A percentile compares a stretch with the other conserved stretches of the same genome.
phyloP scores from a whole-genome alignment of 805 yeast genomes.

The Starmerella apis region DNA sequence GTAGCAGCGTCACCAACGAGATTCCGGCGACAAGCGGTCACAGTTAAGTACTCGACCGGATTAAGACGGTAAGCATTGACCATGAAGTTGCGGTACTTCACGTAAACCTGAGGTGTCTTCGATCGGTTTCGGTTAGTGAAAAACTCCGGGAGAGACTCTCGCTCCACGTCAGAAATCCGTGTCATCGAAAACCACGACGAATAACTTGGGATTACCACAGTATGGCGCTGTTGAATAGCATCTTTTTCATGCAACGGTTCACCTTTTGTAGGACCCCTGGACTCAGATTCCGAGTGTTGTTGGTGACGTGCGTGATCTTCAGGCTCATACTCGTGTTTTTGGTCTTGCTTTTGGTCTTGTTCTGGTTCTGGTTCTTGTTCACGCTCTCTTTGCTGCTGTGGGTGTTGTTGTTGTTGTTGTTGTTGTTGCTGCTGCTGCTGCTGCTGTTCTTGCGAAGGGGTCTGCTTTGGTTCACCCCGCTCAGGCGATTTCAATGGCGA shows the following conservation, averaged over 20 bases:
- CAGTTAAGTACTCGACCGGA: slow-evolving; percentile 79
- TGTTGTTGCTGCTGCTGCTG: background rate
- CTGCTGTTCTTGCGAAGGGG: background rate
- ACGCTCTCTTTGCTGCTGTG: background rate
- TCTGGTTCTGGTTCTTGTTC: background rate
- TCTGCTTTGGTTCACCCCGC: background rate
- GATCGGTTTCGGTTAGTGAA: slow-evolving; percentile 52
- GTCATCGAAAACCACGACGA: slow-evolving; percentile 74
- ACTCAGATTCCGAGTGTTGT: background rate
- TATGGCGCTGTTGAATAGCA: slow-evolving; percentile 55
- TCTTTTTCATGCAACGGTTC: slow-evolving; percentile 16
- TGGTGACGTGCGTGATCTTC: background rate
- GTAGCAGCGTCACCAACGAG: slow-evolving; percentile 88
- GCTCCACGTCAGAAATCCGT: slow-evolving; percentile 65
- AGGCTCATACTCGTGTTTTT: background rate
- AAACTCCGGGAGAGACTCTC: slow-evolving; percentile 77
- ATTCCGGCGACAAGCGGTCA: slow-evolving; percentile 84
- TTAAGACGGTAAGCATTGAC: slow-evolving; percentile 76
- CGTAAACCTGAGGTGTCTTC: slow-evolving; percentile 73
- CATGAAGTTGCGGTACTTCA: slow-evolving; percentile 78
- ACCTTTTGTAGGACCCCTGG: slow-evolving; percentile 9
- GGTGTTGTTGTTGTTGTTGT: background rate
- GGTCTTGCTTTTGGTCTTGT: background rate
- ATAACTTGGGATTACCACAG: slow-evolving; percentile 78
- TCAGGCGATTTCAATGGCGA: background rate